Base-by-base conservation (phyloP, 441 rosid species). In the Viola pubescens region DNA sequence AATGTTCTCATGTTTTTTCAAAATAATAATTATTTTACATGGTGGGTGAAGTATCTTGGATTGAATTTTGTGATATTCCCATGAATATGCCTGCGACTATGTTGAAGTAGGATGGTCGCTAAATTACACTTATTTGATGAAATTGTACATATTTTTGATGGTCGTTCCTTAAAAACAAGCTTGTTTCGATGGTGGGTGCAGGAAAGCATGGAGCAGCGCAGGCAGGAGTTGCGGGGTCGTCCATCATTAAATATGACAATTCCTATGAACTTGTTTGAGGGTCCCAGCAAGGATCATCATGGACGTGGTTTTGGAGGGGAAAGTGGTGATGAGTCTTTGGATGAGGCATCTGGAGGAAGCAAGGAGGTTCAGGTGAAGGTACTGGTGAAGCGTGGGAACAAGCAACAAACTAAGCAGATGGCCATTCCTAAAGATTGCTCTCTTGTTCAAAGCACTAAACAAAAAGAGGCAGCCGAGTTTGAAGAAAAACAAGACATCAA, bases 401-500 rank as follows among this genome's bases (percentile, higher is more conserved):
- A 94, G 79, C 99, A 94, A 69, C 99, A 94, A 64, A 86, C 92
- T 5, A 91, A 81, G 65, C 97, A 88, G 79, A 87, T 94, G 97
- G 78, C 75, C 51, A 84, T 94, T 70, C 99, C 99, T 5, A 75
- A 84, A 58, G 99, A 91, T 77, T 83, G 87, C 75, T 68, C 86
- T 5, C 89, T 91, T 37, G 81, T 91, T 61, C 95, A 85, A 76
- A 84, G 99, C 85, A 94, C 97, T 11, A 91, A 88, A 75, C 99
- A 88, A 91, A 88, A 88, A 74, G 99, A 87, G 77, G 99, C 96
- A 42, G 98, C 98, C 0, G 99, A 94, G 64, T 69, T 88, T 38
- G 99, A 91, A 82, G 99, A 94, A 82, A 94, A 94, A 74, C 96
- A 88, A 72, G 97, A 94, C 65, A 94, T 94, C 60, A 94, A 94